Base-by-base conservation (phyloP, 176 grass and related monocot species). In the Musa beccarii region DNA sequence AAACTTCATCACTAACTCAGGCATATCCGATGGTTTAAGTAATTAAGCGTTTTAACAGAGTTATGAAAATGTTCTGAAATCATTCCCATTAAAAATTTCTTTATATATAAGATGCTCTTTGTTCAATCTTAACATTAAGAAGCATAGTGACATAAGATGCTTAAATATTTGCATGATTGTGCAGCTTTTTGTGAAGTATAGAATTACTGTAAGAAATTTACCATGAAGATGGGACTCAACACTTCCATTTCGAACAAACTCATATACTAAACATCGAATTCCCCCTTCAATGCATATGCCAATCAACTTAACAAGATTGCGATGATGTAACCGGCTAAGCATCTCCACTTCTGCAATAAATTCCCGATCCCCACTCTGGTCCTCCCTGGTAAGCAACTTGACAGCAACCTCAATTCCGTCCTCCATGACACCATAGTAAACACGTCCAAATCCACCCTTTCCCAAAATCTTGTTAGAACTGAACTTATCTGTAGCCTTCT, bases 221-320 rank as follows among this genome's bases (percentile, higher is more conserved):
- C 90, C 95, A 81, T 99, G 95, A 62, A 99, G 91, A 81, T 99
- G 95, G 13, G 95, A 99, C 69, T 99, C 95, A 43, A 99, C 86
- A 82, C 95, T 99, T 70, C 95, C 91, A 74, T 94, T 94, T 69
- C 79, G 85, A 63, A 99, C 82, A 83, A 99, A 84, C 78, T 99
- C 95, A 77, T 94, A 99, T 56, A 99, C 86, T 54, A 99, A 84
- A 79, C 95, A 99, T 61, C 88, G 93, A 81, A 87, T 99, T 50
- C 20, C 70, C 53, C 76, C 82, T 64, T 99, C 90, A 55, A 93
- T 94, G 77, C 95, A 99, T 82, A 99, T 92, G 51, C 95, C 95
- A 81, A 99, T 86, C 76, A 99, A 49, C 80, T 99, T 94, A 63
- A 99, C 90, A 73, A 99, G 90, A 86, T 99, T 99, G 15, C 88